Conservation (phyloP, 1,139 yeast species). For the Eremothecium gossypii region DNA sequence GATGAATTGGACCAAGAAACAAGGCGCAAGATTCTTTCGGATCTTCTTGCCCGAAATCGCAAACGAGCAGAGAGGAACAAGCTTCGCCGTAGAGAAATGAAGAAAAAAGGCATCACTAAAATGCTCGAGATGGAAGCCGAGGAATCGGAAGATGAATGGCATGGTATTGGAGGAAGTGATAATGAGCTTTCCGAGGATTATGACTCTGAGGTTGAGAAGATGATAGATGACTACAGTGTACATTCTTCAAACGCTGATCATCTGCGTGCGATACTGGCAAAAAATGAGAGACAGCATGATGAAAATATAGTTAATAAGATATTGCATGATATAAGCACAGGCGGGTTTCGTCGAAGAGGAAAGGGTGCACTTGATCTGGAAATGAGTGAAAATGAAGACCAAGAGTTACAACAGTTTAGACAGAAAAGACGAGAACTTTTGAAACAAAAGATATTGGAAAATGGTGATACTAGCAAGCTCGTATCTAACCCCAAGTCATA, state of each 20-base stretch:
- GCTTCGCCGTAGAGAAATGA: conserved; percentile 33
- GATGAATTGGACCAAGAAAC: conserved; percentile 9
- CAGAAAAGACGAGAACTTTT: conserved; percentile 46
- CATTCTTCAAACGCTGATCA: conserved; percentile 52
- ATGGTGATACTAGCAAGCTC: conserved; percentile 42
- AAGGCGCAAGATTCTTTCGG: conserved; percentile 11
- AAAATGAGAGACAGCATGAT: conserved; percentile 63
- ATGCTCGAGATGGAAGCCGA: conserved; percentile 60
- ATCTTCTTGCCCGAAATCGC: conserved; percentile 18
- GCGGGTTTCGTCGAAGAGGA: conserved; percentile 62
- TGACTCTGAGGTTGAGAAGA: conserved; percentile 68
- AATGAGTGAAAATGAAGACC: conserved; percentile 54
- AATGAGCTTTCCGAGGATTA: conserved; percentile 61
- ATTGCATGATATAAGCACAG: conserved; percentile 74
- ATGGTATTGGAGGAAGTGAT: conserved; percentile 77
- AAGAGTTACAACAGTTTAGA: conserved; percentile 39
- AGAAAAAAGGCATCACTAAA: conserved; percentile 26
- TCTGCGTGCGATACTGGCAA: conserved; percentile 51
- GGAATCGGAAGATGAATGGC: conserved; percentile 96
- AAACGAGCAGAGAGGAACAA: conserved; percentile 36
- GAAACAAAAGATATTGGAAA: conserved; percentile 45
- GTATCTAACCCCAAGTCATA: conserved; percentile 50
- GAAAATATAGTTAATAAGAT: conserved; percentile 62
- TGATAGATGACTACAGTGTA: conserved; percentile 68
- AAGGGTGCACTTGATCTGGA: conserved; percentile 54